Evolutionary conservation across 2,329 filamentous ascomycete species (phyloP).

Genomic region (Diaporthe capsici): DNA sequence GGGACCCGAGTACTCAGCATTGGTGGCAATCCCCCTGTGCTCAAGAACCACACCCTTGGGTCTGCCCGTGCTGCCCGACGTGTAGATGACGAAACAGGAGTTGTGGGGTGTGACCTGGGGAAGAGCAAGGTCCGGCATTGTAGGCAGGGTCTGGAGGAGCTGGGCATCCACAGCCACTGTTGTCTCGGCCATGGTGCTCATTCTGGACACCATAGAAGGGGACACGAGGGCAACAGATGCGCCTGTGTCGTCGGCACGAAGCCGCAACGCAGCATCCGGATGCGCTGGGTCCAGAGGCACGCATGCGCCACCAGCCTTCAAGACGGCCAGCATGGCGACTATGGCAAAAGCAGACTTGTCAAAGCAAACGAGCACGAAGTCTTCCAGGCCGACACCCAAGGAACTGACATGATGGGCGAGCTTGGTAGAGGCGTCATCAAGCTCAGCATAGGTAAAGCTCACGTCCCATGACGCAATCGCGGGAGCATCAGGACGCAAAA

Average conservation of each 20-base stretch:
- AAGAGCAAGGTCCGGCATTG: background rate
- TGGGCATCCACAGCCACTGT: background rate
- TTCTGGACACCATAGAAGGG: background rate
- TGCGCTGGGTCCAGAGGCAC: constrained; percentile 43
- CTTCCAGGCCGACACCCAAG: constrained; percentile 39
- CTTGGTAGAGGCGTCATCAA: constrained; percentile 26
- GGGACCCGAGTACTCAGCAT: constrained; percentile 58
- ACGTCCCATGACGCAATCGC: constrained; percentile 41
- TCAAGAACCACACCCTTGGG: constrained; percentile 75
- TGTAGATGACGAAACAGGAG: constrained; percentile 73
- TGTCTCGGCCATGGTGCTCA: background rate
- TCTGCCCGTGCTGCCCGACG: constrained; percentile 78
- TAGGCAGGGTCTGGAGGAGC: background rate
- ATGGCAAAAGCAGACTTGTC: constrained; percentile 42
- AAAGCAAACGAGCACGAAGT: constrained; percentile 42
- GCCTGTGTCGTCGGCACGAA: constrained; percentile 32
- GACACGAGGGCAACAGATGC: constrained; percentile 11
- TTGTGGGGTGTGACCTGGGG: constrained; percentile 14
- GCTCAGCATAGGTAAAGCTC: constrained; percentile 34
- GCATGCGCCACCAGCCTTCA: constrained; percentile 46
- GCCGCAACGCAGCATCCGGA: constrained; percentile 36
- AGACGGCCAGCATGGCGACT: constrained; percentile 42
- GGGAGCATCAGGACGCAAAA: background rate
- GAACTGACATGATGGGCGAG: constrained; percentile 35
- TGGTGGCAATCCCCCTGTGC: constrained; percentile 56